Evolutionary conservation across 1,139 yeast species (phyloP), one percentile per base, ranked within the genome.

Genomic region (Pichia terricola): DNA sequence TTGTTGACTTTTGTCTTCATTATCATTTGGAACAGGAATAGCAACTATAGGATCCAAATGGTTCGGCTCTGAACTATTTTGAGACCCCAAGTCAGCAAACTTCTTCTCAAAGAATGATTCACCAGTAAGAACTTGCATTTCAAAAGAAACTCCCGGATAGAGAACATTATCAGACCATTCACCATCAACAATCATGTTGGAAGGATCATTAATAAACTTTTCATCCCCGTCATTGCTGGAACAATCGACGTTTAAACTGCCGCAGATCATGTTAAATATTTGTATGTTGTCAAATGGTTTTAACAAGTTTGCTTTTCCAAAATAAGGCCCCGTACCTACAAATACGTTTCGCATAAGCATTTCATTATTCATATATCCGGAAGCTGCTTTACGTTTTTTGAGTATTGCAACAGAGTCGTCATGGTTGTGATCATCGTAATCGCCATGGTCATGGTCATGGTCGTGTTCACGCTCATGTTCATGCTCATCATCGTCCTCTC

Each of bases 281-380:
- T 86, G 86, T 8, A 73, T 68, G 59, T 87, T 89, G 6, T 69
- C 66, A 56, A 89, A 84, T 2, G 96, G 95, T 48, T 66, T 60
- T 28, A 82, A 61, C 62, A 64, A 67, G 46, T 59, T 58, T 9
- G 61, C 57, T 3, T 34, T 28, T 2, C 22, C 22, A 8, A 47
- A 87, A 57, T 73, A 84, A 1, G 96, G 96, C 0, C 97, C 97
- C 6, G 72, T 62, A 0, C 82, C 95, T 38, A 86, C 57, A 59
- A 89, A 89, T 11, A 85, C 56, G 0, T 95, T 89, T 45, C 95
- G 68, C 95, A 88, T 87, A 46, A 86, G 66, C 5, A 81, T 70
- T 51, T 81, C 88, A 0, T 80, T 72, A 56, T 81, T 82, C 57
- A 83, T 78, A 58, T 85, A 88, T 0, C 96, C 96, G 60, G 86